phyloP scores from a whole-genome alignment of 2,329 filamentous ascomycete species.

The Ophidiomyces ophidiicola region DNA sequence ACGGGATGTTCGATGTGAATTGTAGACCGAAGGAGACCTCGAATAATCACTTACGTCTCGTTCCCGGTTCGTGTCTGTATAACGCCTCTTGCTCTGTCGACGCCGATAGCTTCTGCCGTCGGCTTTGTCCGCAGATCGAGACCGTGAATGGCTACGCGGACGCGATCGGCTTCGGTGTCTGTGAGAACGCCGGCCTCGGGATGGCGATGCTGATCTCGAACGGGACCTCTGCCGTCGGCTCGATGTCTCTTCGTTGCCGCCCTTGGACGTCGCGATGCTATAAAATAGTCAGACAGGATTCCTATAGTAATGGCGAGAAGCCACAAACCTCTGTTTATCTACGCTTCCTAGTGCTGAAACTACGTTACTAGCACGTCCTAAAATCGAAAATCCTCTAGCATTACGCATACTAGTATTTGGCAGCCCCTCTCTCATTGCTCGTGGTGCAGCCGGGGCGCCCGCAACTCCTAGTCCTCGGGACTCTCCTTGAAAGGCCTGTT shows the following conservation, averaged over 20 bases:
- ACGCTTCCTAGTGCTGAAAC: neutral
- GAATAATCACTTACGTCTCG: conserved; percentile 41
- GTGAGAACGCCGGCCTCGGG: conserved; percentile 33
- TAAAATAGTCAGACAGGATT: conserved; percentile 15
- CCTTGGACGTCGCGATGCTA: conserved; percentile 3
- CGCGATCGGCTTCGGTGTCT: conserved; percentile 43
- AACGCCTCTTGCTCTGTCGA: conserved; percentile 22
- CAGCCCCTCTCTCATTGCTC: conserved; percentile 82
- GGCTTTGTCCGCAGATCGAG: conserved; percentile 23
- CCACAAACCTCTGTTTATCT: conserved; percentile 4
- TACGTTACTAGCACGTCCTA: conserved; percentile 20
- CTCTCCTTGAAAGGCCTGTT: conserved; percentile 1
- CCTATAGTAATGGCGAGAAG: conserved; percentile 11
- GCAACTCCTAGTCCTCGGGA: conserved; percentile 44
- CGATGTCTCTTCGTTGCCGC: neutral
- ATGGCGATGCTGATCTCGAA: conserved; percentile 13
- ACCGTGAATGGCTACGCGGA: conserved; percentile 40
- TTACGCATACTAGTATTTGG: conserved; percentile 68
- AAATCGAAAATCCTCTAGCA: conserved; percentile 39
- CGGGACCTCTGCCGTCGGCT: too few species aligned
- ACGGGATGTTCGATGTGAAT: conserved; percentile 45
- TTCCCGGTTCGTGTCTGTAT: conserved; percentile 30
- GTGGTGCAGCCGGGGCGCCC: conserved; percentile 78
- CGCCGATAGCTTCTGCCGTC: conserved; percentile 27
- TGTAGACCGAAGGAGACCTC: conserved; percentile 53